phyloP scores from a whole-genome alignment of 345 rosid genomes.

The Euphorbia lathyris region DNA sequence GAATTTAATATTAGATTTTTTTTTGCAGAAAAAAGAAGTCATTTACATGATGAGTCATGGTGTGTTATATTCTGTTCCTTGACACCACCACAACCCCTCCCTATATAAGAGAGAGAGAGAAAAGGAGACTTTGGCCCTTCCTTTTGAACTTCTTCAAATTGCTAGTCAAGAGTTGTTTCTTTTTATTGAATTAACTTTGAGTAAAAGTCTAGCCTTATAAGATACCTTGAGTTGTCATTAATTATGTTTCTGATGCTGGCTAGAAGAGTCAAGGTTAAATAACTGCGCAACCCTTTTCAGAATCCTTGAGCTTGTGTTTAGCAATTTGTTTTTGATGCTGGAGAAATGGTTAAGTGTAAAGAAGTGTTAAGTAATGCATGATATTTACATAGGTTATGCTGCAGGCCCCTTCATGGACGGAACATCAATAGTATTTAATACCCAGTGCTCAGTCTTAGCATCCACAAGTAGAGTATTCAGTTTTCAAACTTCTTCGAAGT shows the following conservation, averaged over 20 bases:
- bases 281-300: background rate
- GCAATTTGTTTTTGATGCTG: background rate
- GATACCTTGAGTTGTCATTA: background rate
- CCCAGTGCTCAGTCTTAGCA: background rate
- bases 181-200: too few species aligned
- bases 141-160: background rate
- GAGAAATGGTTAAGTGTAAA: background rate
- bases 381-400: background rate
- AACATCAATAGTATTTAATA: too few species aligned
- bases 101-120: too few species aligned
- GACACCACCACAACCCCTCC: too few species aligned
- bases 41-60: background rate
- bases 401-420: background rate
- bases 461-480: background rate
- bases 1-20: conserved; percentile 2
- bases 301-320: background rate
- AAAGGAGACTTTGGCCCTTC: background rate
- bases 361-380: background rate
- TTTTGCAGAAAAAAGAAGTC: background rate
- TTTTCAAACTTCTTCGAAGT: background rate
- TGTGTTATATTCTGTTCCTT: background rate
- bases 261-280: background rate
- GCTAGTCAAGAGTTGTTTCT: background rate
- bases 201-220: too few species aligned
- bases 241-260: background rate